Conservation (phyloP, 306 rosid species). For the Amphicarpaea edgeworthii region DNA sequence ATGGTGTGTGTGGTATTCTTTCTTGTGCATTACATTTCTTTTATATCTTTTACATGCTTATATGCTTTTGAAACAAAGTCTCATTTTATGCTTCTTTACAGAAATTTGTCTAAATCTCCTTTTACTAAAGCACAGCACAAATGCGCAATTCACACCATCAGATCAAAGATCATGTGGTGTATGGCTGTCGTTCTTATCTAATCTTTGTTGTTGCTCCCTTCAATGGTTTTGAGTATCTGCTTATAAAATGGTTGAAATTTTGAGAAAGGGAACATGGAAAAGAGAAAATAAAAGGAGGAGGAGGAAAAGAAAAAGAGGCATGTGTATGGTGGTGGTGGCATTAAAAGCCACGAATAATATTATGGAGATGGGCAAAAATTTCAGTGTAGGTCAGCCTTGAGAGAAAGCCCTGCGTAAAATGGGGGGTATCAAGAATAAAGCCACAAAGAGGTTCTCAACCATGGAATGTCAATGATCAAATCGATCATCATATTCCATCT, state of each 20-base stretch:
- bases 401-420: conserved; percentile 55
- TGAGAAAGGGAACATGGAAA: conserved; percentile 51
- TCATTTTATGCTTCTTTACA: conserved; percentile 59
- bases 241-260: conserved; percentile 57
- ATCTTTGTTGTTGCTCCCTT: conserved; percentile 50
- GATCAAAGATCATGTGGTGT: conserved; percentile 52
- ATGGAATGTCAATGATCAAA: conserved; percentile 59
- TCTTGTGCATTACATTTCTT: conserved; percentile 58
- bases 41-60: conserved; percentile 56
- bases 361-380: conserved; percentile 49
- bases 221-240: conserved; percentile 53
- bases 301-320: conserved; percentile 58
- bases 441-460: conserved; percentile 49
- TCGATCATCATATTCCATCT: conserved; percentile 56
- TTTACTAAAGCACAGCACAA: conserved; percentile 60
- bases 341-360: conserved; percentile 61
- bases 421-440: conserved; percentile 62
- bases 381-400: conserved; percentile 60
- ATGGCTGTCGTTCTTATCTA: conserved; percentile 39
- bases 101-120: conserved; percentile 58
- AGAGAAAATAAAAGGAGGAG: conserved; percentile 53
- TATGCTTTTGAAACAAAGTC: conserved; percentile 66
- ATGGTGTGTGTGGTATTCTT: conserved; percentile 49
- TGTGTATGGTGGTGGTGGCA: conserved; percentile 51
- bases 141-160: conserved; percentile 50